Evolutionary conservation across 148 eudicot species (phyloP), one percentile per base, ranked within the genome.

Genomic region (Cornus controversa): DNA sequence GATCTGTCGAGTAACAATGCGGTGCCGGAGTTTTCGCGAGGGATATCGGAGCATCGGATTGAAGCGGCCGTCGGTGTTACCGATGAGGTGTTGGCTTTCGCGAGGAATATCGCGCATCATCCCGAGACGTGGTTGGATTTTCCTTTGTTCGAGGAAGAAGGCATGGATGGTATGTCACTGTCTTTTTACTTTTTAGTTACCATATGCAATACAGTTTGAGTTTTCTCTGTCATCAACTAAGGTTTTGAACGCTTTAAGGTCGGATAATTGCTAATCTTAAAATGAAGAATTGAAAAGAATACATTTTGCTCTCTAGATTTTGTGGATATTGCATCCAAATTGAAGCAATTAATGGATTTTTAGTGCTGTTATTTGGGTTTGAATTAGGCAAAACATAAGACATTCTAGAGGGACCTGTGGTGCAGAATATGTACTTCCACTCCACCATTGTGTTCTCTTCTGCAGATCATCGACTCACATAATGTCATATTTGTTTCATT

Each of bases 81-180:
- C 13, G 97, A 94, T 76, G 98, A 94, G 81, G 94, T 88, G 6
- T 89, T 94, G 90, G 87, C 91, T 20, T 94, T 94, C 68, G 94
- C 97, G 23, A 90, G 83, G 80, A 90, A 94, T 76, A 89, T 92
- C 66, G 97, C 89, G 14, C 97, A 90, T 86, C 98, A 94, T 86
- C 98, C 98, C 3, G 98, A 94, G 82, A 94, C 98, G 22, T 94
- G 98, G 98, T 75, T 94, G 80, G 97, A 94, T 82, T 94, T 90
- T 82, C 97, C 98, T 3, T 53, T 90, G 66, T 86, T 85, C 10
- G 97, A 94, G 47, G 98, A 94, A 31, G 98, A 93, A 42, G 91
- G 66, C 60, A 80, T 80, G 37, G 91, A 89, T 72, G 97, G 97
- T 88, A 85, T 24, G 79, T 71, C 23, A 24, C 22, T 70, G 9